A percentile compares a stretch with the other conserved stretches of the same genome.
phyloP scores from a whole-genome alignment of 331 rosid species.

The Dryas integrifolia region DNA sequence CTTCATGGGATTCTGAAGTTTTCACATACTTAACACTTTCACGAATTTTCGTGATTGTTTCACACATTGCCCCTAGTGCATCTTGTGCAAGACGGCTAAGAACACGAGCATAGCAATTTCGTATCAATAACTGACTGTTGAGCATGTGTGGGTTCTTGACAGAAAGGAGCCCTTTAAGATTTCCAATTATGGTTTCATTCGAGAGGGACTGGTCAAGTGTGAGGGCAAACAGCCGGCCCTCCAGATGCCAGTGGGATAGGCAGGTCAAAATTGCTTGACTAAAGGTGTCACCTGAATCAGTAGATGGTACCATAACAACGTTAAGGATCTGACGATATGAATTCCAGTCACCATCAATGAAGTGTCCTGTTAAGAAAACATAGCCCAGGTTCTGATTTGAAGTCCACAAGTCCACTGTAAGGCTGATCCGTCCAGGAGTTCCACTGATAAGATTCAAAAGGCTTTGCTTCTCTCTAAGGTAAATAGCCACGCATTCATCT shows the following conservation, averaged over 20 bases:
- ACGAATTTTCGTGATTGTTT: constrained; percentile 59
- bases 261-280: constrained; percentile 57
- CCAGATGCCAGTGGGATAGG: constrained; percentile 79
- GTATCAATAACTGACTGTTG: constrained; percentile 69
- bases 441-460: constrained; percentile 54
- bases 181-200: constrained; percentile 51
- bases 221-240: constrained; percentile 58
- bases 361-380: constrained; percentile 75
- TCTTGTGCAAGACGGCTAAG: constrained; percentile 67
- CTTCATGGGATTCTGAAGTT: constrained; percentile 59
- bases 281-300: constrained; percentile 53
- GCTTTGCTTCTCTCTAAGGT: constrained; percentile 60
- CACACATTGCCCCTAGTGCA: constrained; percentile 44
- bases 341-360: constrained; percentile 76
- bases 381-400: constrained; percentile 59
- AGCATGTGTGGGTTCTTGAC: constrained; percentile 64
- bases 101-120: constrained; percentile 76
- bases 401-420: constrained; percentile 77
- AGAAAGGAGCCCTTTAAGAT: constrained; percentile 62
- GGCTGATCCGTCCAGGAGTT: constrained; percentile 73
- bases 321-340: constrained; percentile 66
- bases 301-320: constrained; percentile 59
- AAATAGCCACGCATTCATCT: constrained; percentile 53
- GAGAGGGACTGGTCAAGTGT: constrained; percentile 61
- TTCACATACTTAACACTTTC: constrained; percentile 76